These are phyloP conservation scores for Penicillium steckii DNA, from an alignment of 495 filamentous ascomycete genomes.

Conservation along the genomic window DNA sequence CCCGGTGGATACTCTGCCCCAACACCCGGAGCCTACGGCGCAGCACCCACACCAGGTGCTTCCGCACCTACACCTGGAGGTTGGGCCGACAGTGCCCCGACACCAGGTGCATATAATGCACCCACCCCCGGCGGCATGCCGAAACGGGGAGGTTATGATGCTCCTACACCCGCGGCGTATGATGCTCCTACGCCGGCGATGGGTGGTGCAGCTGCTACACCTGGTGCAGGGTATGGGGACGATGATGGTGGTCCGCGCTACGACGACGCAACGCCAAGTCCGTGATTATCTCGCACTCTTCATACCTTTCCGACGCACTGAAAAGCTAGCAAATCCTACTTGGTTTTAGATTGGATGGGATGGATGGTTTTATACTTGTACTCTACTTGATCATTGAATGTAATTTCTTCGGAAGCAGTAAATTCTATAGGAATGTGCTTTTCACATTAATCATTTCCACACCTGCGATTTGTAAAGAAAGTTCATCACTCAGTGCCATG, in stretches of 20 bases:
- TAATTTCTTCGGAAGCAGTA: conserved; percentile 20
- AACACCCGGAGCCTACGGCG: conserved; percentile 44
- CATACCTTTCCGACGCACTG: conserved; percentile 5
- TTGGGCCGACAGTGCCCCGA: conserved; percentile 62
- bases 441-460: no score
- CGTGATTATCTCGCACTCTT: conserved; percentile 21
- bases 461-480: no score
- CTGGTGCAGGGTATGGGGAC: conserved; percentile 62
- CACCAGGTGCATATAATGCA: conserved; percentile 60
- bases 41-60: conserved; percentile 69
- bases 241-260: conserved; percentile 60
- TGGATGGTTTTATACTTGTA: conserved; percentile 26
- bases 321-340: conserved; percentile 7
- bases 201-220: conserved; percentile 66
- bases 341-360: conserved; percentile 16
- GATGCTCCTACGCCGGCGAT: conserved; percentile 81
- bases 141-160: conserved; percentile 48
- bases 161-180: conserved; percentile 59
- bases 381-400: conserved; percentile 20
- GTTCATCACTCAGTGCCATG: no score
- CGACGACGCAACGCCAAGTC: conserved; percentile 53
- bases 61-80: conserved; percentile 79
- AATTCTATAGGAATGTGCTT: conserved; percentile 12
- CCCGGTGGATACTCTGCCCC: conserved; percentile 64
- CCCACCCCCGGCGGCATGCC: conserved; percentile 52